Evolutionary conservation across 495 filamentous ascomycete species (phyloP).

Genomic region (Astrothelium macrocarpum): DNA sequence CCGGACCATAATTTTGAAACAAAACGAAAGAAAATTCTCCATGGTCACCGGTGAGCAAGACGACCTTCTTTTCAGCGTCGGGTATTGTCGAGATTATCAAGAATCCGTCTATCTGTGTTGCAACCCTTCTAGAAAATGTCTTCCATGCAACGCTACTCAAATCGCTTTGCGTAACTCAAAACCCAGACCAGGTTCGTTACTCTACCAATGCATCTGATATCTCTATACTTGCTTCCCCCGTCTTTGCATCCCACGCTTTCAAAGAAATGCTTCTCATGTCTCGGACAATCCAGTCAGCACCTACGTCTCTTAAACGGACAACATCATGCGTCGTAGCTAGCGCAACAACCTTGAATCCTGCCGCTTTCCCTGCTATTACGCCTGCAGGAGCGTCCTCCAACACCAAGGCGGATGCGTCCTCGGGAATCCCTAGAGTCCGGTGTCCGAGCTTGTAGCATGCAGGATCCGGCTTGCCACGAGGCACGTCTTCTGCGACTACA

Average conservation of each 20-base stretch:
- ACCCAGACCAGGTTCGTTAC: conserved; percentile 1
- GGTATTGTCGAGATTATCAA: no score
- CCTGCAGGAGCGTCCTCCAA: conserved; percentile 93
- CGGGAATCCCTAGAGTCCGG: conserved; percentile 47
- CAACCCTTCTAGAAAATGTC: conserved; percentile 5
- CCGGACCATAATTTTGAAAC: background rate
- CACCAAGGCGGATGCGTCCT: conserved; percentile 51
- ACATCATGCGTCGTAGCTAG: conserved; percentile 75
- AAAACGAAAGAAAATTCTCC: background rate
- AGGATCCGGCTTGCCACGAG: conserved; percentile 79
- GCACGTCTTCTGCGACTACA: conserved; percentile 78
- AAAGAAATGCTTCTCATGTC: conserved; percentile 61
- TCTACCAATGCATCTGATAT: conserved; percentile 30
- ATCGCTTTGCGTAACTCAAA: conserved; percentile 3
- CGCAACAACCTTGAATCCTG: conserved; percentile 81
- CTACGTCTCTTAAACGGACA: conserved; percentile 58
- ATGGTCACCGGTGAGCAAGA: background rate
- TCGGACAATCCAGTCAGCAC: conserved; percentile 78
- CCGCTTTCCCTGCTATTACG: conserved; percentile 75
- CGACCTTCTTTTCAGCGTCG: background rate
- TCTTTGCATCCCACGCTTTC: conserved; percentile 26
- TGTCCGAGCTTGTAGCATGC: conserved; percentile 70
- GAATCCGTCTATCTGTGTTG: no score
- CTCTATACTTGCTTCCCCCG: conserved; percentile 28
- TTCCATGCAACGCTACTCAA: conserved; percentile 6